These are phyloP conservation scores for Megacollybia platyphylla DNA, from an alignment of 1,284 basidiomycete species.

Conservation along the genomic window DNA sequence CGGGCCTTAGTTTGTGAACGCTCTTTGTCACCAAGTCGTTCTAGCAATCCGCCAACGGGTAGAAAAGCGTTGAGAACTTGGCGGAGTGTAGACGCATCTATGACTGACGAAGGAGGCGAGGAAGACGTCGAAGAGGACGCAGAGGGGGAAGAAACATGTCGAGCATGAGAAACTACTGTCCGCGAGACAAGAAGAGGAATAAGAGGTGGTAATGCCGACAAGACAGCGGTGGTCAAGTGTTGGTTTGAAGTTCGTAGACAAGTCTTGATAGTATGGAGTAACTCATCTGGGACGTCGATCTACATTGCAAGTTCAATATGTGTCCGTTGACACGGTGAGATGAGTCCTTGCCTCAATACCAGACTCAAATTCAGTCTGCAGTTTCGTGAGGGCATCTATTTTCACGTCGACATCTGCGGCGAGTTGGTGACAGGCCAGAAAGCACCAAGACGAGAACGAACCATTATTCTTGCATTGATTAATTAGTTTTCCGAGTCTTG, in stretches of 20 bases:
- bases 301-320: conserved; percentile 14
- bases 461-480: conserved; percentile 61
- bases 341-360: conserved; percentile 43
- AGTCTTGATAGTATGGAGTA: conserved; percentile 58
- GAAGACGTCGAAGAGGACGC: conserved; percentile 41
- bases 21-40: conserved; percentile 77
- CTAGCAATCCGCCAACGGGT: conserved; percentile 63
- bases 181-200: conserved; percentile 47
- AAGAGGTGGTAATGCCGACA: conserved; percentile 49
- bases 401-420: conserved; percentile 64
- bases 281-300: conserved; percentile 57
- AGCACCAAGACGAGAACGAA: conserved; percentile 15
- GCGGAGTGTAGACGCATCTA: conserved; percentile 50
- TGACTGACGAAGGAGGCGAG: conserved; percentile 20
- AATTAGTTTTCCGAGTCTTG: conserved; percentile 46
- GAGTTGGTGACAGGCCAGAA: background rate
- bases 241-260: conserved; percentile 73
- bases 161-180: conserved; percentile 17
- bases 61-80: conserved; percentile 57
- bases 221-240: conserved; percentile 64
- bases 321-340: conserved; percentile 5
- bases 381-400: conserved; percentile 65
- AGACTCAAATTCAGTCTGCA: conserved; percentile 60
- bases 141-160: conserved; percentile 23
- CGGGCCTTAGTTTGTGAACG: conserved; percentile 63